These are phyloP conservation scores for Candida tammaniensis DNA, from an alignment of 805 yeast genomes.

Conservation along the genomic window DNA sequence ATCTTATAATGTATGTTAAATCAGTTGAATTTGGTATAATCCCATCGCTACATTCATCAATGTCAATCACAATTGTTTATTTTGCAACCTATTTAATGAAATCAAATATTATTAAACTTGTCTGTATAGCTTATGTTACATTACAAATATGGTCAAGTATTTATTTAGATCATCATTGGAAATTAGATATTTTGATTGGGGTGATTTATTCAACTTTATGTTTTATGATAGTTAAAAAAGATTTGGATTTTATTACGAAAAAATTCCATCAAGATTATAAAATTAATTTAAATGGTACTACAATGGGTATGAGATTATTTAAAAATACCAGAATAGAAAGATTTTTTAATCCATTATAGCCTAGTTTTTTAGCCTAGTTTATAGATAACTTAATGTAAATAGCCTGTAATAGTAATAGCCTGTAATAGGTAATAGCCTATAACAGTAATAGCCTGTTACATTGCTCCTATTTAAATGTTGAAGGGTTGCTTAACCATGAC, in stretches of 20 bases:
- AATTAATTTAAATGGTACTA: conserved; percentile 39
- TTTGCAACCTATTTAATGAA: conserved; percentile 40
- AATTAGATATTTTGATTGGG: conserved; percentile 59
- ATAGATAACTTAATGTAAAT: too few species aligned
- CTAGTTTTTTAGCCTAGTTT: too few species aligned
- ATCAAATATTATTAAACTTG: conserved; percentile 30
- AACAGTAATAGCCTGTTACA: too few species aligned
- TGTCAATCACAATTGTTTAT: conserved; percentile 53
- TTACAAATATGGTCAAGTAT: conserved; percentile 77
- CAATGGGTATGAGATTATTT: conserved; percentile 68
- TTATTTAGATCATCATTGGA: conserved; percentile 71
- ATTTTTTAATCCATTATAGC: conserved; percentile 47
- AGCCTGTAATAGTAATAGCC: too few species aligned
- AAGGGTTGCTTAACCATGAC: too few species aligned
- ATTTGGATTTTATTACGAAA: conserved; percentile 29
- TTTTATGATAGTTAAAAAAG: conserved; percentile 10
- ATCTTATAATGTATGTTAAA: conserved; percentile 11
- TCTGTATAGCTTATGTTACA: conserved; percentile 43
- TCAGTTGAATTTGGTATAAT: conserved; percentile 52
- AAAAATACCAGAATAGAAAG: conserved; percentile 44
- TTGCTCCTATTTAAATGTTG: too few species aligned
- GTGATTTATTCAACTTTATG: conserved; percentile 35
- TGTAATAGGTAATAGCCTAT: too few species aligned
- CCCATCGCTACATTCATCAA: conserved; percentile 63
- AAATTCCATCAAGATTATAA: conserved; percentile 31